Evolutionary conservation across 179 eudicot species (phyloP), one percentile per base, ranked within the genome.

Genomic region (Actinidia arguta): DNA sequence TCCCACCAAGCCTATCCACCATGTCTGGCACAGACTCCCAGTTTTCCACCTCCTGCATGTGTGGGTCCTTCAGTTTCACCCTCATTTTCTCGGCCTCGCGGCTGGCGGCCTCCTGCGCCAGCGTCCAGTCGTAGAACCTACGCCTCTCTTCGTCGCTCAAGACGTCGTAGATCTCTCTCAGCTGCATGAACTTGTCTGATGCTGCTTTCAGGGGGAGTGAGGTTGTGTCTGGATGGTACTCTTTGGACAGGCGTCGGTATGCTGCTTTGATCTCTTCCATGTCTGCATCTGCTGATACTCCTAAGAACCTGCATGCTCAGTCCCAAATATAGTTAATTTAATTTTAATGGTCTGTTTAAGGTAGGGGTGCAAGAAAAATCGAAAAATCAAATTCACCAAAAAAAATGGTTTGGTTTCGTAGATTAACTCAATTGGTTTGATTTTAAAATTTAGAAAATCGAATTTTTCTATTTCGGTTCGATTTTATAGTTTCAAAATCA

Each of bases 191-290:
- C 87, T 89, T 92, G 24, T 91, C 92, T 17, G 98, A 95, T 9
- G 98, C 96, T 20, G 92, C 79, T 82, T 90, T 95, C 1, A 95
- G 68, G 5, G 97, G 98, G 20, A 94, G 98, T 8, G 95, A 83
- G 5, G 96, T 94, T 27, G 97, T 94, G 85, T 95, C 98, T 20
- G 98, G 98, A 71, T 95, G 98, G 78, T 92, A 95, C 75, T 94
- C 98, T 82, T 94, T 95, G 9, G 96, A 89, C 63, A 94, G 52
- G 47, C 98, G 78, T 54, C 97, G 70, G 74, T 92, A 95, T 1
- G 96, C 98, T 1, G 92, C 79, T 82, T 94, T 95, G 7, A 95
- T 95, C 82, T 95, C 98, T 63, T 95, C 97, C 62, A 92, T 8
- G 77, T 95, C 98, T 3, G 97, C 98, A 66, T 88, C 85, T 82